Evolutionary conservation across 2,329 filamentous ascomycete genomes (phyloP).

Genomic region (Colletotrichum sp.): DNA sequence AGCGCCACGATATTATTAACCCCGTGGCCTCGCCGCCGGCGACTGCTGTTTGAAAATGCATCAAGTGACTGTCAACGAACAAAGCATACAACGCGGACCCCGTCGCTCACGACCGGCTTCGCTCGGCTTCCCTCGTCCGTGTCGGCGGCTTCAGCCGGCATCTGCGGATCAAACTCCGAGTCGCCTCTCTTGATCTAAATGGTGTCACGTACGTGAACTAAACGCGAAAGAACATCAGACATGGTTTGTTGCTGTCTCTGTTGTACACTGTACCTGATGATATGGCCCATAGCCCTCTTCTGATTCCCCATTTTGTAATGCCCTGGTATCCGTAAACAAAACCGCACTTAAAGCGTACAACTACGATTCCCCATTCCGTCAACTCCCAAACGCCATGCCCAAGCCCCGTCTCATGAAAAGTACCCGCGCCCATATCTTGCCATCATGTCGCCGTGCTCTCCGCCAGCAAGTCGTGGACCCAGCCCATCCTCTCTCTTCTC

Average conservation of each 20-base stretch:
- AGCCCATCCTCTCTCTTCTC: slow-evolving; percentile 57
- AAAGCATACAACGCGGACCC: not conserved
- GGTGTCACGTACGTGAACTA: not conserved
- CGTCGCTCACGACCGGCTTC: not conserved
- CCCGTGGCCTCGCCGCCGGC: not conserved
- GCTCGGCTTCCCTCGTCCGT: not conserved
- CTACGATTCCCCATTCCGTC: fast-evolving
- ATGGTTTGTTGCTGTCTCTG: not conserved
- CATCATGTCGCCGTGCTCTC: not conserved
- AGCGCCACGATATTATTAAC: not conserved
- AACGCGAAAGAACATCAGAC: not conserved
- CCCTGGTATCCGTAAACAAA: slow-evolving; percentile 1
- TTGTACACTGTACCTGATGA: not conserved
- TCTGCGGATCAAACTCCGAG: not conserved
- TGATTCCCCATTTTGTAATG: not conserved
- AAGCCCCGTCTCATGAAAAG: not conserved
- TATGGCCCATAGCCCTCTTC: not conserved
- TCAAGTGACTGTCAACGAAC: not conserved
- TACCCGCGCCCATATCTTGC: not conserved
- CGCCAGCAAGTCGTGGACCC: slow-evolving; percentile 53
- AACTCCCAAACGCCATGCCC: slow-evolving; percentile 3
- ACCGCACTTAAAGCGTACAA: not conserved
- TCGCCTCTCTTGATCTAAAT: not conserved
- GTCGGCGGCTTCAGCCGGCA: not conserved
- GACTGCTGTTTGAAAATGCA: not conserved